Evolutionary conservation across 2,329 filamentous ascomycete genomes (phyloP).

Genomic region (Westerdykella sp.): DNA sequence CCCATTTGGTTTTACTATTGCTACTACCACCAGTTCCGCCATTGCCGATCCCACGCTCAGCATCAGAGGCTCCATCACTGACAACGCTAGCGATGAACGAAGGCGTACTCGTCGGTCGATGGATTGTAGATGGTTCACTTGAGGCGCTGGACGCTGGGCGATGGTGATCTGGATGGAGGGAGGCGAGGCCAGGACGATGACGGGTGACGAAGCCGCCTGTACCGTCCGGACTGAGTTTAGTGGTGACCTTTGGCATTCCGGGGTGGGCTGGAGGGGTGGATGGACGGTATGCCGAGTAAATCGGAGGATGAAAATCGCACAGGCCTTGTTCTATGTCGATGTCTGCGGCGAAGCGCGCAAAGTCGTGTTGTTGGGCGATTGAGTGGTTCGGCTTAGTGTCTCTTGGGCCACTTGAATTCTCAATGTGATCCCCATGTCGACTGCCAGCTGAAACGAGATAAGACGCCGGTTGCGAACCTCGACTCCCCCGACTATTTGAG

Average conservation of each 20-base stretch:
- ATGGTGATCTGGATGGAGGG: conserved; percentile 4
- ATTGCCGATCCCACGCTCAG: conserved; percentile 4
- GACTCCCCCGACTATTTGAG: background rate
- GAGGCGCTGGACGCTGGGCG: conserved; percentile 7
- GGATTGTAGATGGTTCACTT: conserved; percentile 7
- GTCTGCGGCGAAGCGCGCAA: background rate
- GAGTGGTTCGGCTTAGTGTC: too few relatives aligned
- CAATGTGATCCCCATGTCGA: background rate
- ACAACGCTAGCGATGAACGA: background rate
- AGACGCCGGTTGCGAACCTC: background rate
- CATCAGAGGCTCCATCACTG: too few relatives aligned
- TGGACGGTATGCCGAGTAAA: background rate
- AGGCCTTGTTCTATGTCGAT: too few relatives aligned
- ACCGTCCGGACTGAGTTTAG: conserved; percentile 8
- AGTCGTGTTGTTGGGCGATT: conserved; percentile 7
- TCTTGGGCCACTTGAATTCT: too few relatives aligned
- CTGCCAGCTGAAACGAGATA: background rate
- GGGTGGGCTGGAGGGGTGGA: background rate
- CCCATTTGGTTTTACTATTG: background rate
- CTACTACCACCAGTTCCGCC: too few relatives aligned
- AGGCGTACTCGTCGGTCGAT: conserved; percentile 7
- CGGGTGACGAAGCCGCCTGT: conserved; percentile 12
- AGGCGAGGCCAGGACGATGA: conserved; percentile 6
- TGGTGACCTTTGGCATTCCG: background rate
- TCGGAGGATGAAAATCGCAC: too few relatives aligned